Percentiles rank a stretch among this genome's conserved stretches.
phyloP scores from a whole-genome alignment of 208 protist species.

The Porcisia deanei region DNA sequence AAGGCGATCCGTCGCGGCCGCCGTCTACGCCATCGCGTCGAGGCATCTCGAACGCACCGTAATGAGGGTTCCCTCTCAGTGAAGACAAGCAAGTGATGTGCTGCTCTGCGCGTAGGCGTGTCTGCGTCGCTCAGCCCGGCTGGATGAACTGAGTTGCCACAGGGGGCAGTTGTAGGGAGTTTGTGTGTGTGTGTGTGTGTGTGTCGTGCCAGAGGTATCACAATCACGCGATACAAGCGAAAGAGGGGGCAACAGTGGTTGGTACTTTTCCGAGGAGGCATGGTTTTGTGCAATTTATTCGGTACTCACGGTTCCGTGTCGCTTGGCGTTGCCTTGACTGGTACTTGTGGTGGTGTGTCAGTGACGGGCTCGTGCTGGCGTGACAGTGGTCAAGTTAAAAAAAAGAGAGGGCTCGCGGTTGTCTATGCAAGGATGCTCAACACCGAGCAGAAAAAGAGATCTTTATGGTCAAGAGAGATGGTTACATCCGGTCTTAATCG shows the following conservation, averaged over 20 bases:
- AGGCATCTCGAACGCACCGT: conserved; percentile 74
- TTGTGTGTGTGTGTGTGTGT: not conserved
- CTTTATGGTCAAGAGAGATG: not conserved
- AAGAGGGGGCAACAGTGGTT: conserved; percentile 1
- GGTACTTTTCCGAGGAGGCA: not conserved
- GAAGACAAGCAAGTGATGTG: conserved; percentile 17
- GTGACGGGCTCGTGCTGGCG: not conserved
- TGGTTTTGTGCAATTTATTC: not conserved
- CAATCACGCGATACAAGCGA: not conserved
- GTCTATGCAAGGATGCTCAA: not conserved
- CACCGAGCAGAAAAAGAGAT: not conserved
- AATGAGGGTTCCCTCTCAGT: conserved; percentile 51
- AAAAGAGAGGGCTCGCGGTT: not conserved
- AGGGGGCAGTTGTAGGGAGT: too few relatives aligned
- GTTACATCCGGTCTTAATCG: not conserved
- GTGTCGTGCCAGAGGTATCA: too few relatives aligned
- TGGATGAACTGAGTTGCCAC: not conserved
- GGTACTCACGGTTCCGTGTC: conserved; percentile 4
- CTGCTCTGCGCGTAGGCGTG: not conserved
- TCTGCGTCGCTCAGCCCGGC: not conserved
- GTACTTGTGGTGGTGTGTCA: not conserved
- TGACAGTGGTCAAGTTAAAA: not conserved
- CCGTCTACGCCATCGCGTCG: conserved; percentile 76
- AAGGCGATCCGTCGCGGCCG: conserved; percentile 66
- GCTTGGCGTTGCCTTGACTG: not conserved